Evolutionary conservation across 495 filamentous ascomycete species (phyloP), one percentile per base, ranked within the genome.

Genomic region (Trichoderma erinaceum): DNA sequence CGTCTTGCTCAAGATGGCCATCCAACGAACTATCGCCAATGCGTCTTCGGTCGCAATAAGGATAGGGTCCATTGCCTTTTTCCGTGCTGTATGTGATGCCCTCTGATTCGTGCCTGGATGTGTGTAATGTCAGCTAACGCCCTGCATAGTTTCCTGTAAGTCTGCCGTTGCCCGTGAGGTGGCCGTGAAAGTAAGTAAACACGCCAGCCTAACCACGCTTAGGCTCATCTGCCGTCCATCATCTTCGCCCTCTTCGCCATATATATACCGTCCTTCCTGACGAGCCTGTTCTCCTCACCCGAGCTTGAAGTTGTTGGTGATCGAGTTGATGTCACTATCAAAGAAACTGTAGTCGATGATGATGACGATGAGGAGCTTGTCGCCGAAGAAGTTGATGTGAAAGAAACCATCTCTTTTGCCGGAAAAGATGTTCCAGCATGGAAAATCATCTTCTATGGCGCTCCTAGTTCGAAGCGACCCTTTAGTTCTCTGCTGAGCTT

Each of bases 71-170:
- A 95, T 89, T 73, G 71, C 93, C 68, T 97, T 97, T 75, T 79
- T 97, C 29, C 83, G 95, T 87, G 97, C 92, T 92, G 92, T 96
- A 82, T 70, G 81, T 76, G 66, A 16, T 58, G 38, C 23, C 38
- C 61, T 56, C 12, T 68, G 44, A 41, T 29, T 23, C 11, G 29
- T 58, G 13, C 69, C 25, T 18, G 18, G n/a, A 68, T 15, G 5
- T 63, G 21, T 21, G 64, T 13, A 0, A 66, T 67, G 46, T 72
- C 77, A 2, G 44, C 50, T 52, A 1, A 63, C 75, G 73, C 71
- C 69, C 27, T 64, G 70, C 69, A 35, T 66, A 90, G 88, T 87
- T 90, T 66, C 88, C 88, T 13, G 87, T 85, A 58, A 82, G 83
- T 78, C 78, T 81, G 68, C 68, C 75, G 18, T 8, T 52, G 48